These are phyloP conservation scores for Prunus mira DNA, from an alignment of 306 rosid genomes.

Conservation along the genomic window DNA sequence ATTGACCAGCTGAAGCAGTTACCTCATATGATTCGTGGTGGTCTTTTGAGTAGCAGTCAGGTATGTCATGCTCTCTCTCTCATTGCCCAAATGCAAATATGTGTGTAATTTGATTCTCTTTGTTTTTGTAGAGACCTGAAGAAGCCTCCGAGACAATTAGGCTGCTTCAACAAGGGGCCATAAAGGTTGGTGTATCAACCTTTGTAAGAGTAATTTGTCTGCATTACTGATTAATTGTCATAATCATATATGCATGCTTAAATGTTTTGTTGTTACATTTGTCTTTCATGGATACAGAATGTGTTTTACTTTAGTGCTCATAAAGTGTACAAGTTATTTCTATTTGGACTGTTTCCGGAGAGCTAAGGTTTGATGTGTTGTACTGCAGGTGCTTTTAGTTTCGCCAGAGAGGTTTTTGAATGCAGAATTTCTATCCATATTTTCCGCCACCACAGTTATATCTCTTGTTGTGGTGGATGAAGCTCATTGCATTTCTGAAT, in stretches of 20 bases:
- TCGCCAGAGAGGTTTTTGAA: constrained; percentile 94
- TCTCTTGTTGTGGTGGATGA: constrained; percentile 91
- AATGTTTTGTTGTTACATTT: background rate
- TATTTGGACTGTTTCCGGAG: background rate
- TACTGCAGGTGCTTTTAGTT: constrained; percentile 77
- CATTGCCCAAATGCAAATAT: background rate
- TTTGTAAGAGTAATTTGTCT: background rate
- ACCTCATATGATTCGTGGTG: constrained; percentile 72
- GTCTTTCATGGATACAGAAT: background rate
- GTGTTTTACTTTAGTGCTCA: background rate
- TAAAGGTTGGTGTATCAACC: constrained; percentile 49
- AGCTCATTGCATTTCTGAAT: constrained; percentile 92
- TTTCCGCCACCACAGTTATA: constrained; percentile 41
- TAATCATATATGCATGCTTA: background rate
- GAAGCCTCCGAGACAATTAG: constrained; percentile 66
- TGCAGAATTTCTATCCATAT: constrained; percentile 61
- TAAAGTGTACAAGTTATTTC: background rate
- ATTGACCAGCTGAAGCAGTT: constrained; percentile 84
- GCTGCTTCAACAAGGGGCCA: constrained; percentile 61
- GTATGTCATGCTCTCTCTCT: constrained; percentile 29
- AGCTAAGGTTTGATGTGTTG: constrained; percentile 17
- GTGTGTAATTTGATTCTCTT: constrained; percentile 1
- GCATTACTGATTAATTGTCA: background rate
- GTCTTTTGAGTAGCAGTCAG: constrained; percentile 74
- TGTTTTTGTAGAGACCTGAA: constrained; percentile 49